Evolutionary conservation across 2,329 filamentous ascomycete genomes (phyloP).

Genomic region (Diplodia intermedia): DNA sequence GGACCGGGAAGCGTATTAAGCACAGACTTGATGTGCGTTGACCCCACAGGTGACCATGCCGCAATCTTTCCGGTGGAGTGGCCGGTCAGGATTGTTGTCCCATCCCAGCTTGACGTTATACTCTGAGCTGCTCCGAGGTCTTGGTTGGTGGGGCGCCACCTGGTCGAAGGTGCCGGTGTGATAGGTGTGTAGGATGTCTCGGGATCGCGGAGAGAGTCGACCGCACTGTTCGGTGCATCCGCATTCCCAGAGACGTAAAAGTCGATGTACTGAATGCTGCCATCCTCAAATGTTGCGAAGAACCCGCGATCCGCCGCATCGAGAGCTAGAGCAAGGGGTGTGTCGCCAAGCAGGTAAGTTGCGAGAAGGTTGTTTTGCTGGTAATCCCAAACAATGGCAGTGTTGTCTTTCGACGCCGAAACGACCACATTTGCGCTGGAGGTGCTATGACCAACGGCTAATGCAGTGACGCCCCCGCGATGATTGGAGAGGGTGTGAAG

Average conservation of each 20-base stretch:
- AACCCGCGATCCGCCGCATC: conserved; percentile 85
- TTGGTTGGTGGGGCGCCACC: conserved; percentile 59
- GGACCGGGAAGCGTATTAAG: conserved; percentile 72
- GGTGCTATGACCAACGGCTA: conserved; percentile 69
- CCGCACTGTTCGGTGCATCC: conserved; percentile 45
- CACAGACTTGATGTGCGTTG: conserved; percentile 73
- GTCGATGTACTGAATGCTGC: conserved; percentile 79
- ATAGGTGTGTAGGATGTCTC: conserved; percentile 51
- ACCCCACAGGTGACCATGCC: conserved; percentile 65
- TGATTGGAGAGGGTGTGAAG: conserved; percentile 80
- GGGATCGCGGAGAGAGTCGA: conserved; percentile 57
- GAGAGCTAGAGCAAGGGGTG: conserved; percentile 74
- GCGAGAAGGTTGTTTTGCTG: conserved; percentile 76
- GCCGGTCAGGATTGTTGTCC: conserved; percentile 78
- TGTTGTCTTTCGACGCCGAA: conserved; percentile 84
- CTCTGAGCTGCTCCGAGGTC: conserved; percentile 72
- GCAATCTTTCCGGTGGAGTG: conserved; percentile 80
- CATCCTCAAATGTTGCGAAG: conserved; percentile 81
- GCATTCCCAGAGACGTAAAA: conserved; percentile 63
- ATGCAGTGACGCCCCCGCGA: conserved; percentile 71
- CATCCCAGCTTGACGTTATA: conserved; percentile 80
- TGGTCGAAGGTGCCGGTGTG: conserved; percentile 48
- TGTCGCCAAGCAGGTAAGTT: conserved; percentile 79
- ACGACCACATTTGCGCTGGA: conserved; percentile 82
- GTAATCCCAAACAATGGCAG: conserved; percentile 93